Base-by-base conservation (phyloP, 139 green algal species). In the Tetraselmis chui region DNA sequence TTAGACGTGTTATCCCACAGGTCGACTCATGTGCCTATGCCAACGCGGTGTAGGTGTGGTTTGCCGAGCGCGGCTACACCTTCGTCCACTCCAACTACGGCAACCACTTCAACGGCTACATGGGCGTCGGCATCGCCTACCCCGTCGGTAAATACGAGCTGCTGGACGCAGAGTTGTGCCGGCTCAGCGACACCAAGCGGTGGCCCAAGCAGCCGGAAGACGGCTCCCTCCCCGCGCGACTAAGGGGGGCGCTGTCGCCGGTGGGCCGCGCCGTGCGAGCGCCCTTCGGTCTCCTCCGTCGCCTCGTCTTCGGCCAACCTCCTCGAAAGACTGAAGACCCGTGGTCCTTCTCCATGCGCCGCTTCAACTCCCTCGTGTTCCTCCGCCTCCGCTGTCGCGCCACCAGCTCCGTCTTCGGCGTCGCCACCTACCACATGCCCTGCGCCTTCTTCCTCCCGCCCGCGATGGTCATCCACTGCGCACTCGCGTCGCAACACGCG, bases 361-460 rank as follows among this genome's bases (percentile, higher is more conserved):
- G 79, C n/a, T 29, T 32, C 22, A 83, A 83, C 59, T 79, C 23
- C n/a, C 30, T 83, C 30, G 58, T 83, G 2, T 79, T 83, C 28
- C 23, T 29, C 2, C 59, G 74, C 30, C 79, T 83, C 2, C 59
- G 28, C 30, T 79, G 79, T 31, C 31, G 79, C 24, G 2, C n/a
- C 26, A 30, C 2, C 23, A 31, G 59, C 24, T 29, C 29, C 26
- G 23, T 2, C 31, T 22, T 83, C 2, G 59, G 79, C 59, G 79
- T 83, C 30, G 79, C 29, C 25, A 83, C 79, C 30, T 83, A 83
- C 79, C 79, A 83, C 79, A 83, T 83, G 79, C 79, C 79, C 2
- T 83, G 79, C 59, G 32, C 32, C 30, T 83, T 83, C 59, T 83
- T 30, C 29, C 30, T 45, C 2, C 79, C 79, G 28, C 59, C 59